Evolutionary conservation across 2,329 filamentous ascomycete species (phyloP), one percentile per base, ranked within the genome.

Genomic region (Penicillium nordicum): DNA sequence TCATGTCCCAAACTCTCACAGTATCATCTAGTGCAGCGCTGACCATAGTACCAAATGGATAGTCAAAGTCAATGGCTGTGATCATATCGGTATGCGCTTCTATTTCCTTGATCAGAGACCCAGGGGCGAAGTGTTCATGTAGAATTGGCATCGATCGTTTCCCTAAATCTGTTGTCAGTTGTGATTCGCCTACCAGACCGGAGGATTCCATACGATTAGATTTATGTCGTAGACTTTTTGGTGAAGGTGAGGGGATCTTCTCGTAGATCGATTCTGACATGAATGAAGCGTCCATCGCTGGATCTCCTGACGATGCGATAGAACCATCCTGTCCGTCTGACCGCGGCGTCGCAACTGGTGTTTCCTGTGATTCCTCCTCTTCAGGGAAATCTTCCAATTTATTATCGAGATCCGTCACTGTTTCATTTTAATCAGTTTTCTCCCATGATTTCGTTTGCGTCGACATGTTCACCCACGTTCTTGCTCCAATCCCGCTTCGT

Each of bases 231-330:
- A 80, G 76, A 25, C 80, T 78, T 61, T 80, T 82, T 8, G 82
- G 79, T n/a, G 79, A 76, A 0, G 91, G 88, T 10, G 75, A 74
- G 0, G 92, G 90, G 9, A 99, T 78, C 75, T 97, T 97, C 64
- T 95, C 89, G 73, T 97, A 99, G 65, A 99, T 90, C 12, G 92
- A 97, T 73, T 97, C 91, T 3, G 94, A 97, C 94, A 97, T 97
- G 78, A 97, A 99, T 1, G 83, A 83, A 6, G 79, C 78, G 63
- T 81, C 79, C 67, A 78, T 77, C 46, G 76, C 76, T 56, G 75
- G 72, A 38, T 77, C 79, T 66, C 88, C 74, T 70, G 88, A 76
- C 62, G 62, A 60, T 23, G 82, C 57, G 75, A 84, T 73, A 61
- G 81, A 59, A 58, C 79, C 60, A 66, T 85, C 77, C 27, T 72